A percentile compares a stretch with the other conserved stretches of the same genome.
Conservation (phyloP, 805 yeast species). For the Nakazawaea ishiwadae region DNA sequence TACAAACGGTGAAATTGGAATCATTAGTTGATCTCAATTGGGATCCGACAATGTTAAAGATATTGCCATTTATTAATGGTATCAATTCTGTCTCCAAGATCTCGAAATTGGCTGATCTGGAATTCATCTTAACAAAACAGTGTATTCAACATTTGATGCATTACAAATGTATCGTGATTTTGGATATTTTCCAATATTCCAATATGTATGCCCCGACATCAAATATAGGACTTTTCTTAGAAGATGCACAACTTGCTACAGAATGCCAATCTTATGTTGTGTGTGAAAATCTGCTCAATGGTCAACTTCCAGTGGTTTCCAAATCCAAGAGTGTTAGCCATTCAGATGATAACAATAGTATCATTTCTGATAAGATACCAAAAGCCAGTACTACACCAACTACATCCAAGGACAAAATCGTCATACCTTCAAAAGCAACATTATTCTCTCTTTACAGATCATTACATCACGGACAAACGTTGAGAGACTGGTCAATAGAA, state of each 20-base stretch:
- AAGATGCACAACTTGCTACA: slow-evolving; percentile 58
- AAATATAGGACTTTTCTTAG: slow-evolving; percentile 61
- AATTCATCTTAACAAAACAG: slow-evolving; percentile 69
- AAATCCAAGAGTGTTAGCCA: slow-evolving; percentile 10
- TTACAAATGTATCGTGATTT: slow-evolving; percentile 76
- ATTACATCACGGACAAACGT: slow-evolving; percentile 69
- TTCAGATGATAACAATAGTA: slow-evolving; percentile 11
- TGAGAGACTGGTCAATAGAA: slow-evolving; percentile 78
- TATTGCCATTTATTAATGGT: slow-evolving; percentile 84
- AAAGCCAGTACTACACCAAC: background rate
- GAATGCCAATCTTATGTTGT: slow-evolving; percentile 86
- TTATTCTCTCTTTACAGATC: slow-evolving; percentile 73
- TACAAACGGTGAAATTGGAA: slow-evolving; percentile 74
- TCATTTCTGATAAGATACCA: slow-evolving; percentile 1
- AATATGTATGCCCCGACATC: slow-evolving; percentile 90
- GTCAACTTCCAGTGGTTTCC: slow-evolving; percentile 20
- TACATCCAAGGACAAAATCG: slow-evolving; percentile 11
- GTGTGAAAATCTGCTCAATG: slow-evolving; percentile 21
- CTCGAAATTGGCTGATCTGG: slow-evolving; percentile 76
- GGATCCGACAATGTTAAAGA: slow-evolving; percentile 95
- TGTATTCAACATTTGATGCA: slow-evolving; percentile 90
- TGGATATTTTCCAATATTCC: slow-evolving; percentile 85
- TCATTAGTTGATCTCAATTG: slow-evolving; percentile 82
- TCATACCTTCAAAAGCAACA: slow-evolving; percentile 58
- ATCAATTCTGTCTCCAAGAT: slow-evolving; percentile 76